Conservation (phyloP, 139 green algal species). For the Coccomyxa sp. region DNA sequence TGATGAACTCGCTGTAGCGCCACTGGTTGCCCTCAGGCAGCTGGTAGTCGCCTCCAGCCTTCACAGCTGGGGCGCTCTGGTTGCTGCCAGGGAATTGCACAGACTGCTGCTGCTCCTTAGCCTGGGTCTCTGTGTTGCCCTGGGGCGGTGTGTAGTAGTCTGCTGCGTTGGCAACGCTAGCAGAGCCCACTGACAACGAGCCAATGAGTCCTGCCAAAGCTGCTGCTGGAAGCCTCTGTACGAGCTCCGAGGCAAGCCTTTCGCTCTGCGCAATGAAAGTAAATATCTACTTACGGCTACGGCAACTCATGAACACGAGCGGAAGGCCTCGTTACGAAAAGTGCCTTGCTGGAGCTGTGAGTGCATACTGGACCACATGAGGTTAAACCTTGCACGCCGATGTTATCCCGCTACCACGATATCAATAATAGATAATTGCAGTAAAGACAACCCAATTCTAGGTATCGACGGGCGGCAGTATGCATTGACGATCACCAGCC, state of each 20-base stretch:
- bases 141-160: slow-evolving; percentile 43
- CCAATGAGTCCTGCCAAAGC: slow-evolving; percentile 58
- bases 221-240: slow-evolving; percentile 44
- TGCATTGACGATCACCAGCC: no score
- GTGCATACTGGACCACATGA: no score
- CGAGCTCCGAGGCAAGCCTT: background rate
- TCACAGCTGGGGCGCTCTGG: slow-evolving; percentile 28
- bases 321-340: no score
- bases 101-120: slow-evolving; percentile 24
- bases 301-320: no score
- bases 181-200: slow-evolving; percentile 21
- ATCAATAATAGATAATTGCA: no score
- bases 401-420: no score
- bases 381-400: no score
- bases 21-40: slow-evolving; percentile 97
- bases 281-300: background rate
- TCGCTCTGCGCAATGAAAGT: background rate
- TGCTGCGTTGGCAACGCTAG: slow-evolving; percentile 29
- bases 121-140: slow-evolving; percentile 10
- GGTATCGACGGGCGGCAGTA: no score
- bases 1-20: slow-evolving; percentile 97
- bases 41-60: slow-evolving; percentile 25
- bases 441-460: no score
- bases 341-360: no score
- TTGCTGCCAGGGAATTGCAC: slow-evolving; percentile 23